phyloP scores from a whole-genome alignment of 306 rosid genomes.

The apple (Malus domestica) region ASM211411v1 NC_041794.1:32867501-32868000 shows the following conservation, averaged over 20 bases:
- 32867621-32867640: neutral
- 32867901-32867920: too few species aligned
- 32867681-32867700: neutral
- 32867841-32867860: neutral
- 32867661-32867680: neutral
- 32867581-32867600: neutral
- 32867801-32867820: constrained; percentile 19
- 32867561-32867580: too few species aligned
- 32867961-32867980: neutral
- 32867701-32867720: constrained; percentile 1
- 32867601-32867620: neutral
- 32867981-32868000: neutral
- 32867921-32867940: neutral
- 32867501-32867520: neutral
- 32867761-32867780: constrained; percentile 36
- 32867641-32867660: neutral
- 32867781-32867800: constrained; percentile 43
- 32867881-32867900: neutral
- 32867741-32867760: constrained; percentile 36
- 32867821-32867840: neutral
- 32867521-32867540: too few species aligned
- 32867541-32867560: neutral
- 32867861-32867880: neutral
- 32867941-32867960: neutral
- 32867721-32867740: constrained; percentile 29